Conservation (phyloP, 2,329 filamentous ascomycete species). For the Ceratocystis lukuohia region DNA sequence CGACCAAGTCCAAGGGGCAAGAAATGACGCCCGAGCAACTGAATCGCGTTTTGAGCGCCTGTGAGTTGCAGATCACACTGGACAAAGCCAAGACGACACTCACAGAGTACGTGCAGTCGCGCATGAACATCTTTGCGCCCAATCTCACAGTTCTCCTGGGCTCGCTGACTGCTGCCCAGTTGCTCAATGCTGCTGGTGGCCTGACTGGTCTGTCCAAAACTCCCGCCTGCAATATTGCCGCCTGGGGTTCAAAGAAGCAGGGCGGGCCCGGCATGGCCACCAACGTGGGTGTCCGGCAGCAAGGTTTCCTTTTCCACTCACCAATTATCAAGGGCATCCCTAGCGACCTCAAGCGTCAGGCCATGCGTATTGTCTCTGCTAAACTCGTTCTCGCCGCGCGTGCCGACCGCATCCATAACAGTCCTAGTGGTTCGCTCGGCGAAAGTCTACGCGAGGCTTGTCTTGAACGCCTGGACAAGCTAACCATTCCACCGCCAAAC, state of each 20-base stretch:
- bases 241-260: slow-evolving; percentile 79
- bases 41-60: slow-evolving; percentile 59
- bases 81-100: slow-evolving; percentile 77
- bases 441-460: slow-evolving; percentile 72
- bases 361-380: slow-evolving; percentile 84
- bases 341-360: slow-evolving; percentile 77
- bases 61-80: slow-evolving; percentile 75
- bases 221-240: slow-evolving; percentile 81
- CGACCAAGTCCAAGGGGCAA: slow-evolving; percentile 72
- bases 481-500: slow-evolving; percentile 83
- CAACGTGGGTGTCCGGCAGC: slow-evolving; percentile 78
- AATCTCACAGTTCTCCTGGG: slow-evolving; percentile 86
- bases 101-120: slow-evolving; percentile 88
- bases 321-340: slow-evolving; percentile 77
- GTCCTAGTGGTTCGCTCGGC: slow-evolving; percentile 68
- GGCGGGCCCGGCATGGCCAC: slow-evolving; percentile 69
- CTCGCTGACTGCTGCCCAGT: slow-evolving; percentile 81
- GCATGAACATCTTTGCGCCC: slow-evolving; percentile 91
- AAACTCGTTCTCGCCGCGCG: slow-evolving; percentile 91
- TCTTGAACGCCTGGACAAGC: slow-evolving; percentile 75
- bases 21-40: slow-evolving; percentile 66
- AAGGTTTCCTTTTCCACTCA: slow-evolving; percentile 87
- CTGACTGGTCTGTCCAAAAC: slow-evolving; percentile 80
- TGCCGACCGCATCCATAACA: slow-evolving; percentile 73
- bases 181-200: slow-evolving; percentile 90